Base-by-base conservation (phyloP, 306 rosid genomes). In the Astragalus glycyphyllos region DNA sequence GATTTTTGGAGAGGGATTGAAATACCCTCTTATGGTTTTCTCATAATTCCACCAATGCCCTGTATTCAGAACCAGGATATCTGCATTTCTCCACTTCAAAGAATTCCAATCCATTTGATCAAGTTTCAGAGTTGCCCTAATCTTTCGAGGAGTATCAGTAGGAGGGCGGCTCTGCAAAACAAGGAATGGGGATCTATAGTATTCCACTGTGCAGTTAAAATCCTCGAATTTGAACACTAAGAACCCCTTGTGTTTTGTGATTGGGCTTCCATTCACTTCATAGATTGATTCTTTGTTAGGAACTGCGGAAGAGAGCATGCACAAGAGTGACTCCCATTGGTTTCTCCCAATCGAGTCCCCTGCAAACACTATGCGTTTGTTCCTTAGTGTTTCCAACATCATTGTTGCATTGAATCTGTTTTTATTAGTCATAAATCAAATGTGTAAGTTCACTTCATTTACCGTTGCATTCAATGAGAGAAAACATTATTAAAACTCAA, bases 21-120 rank as follows among this genome's bases (percentile, higher is more conserved):
- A 75, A 77, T 88, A 89, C 98, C 92, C 98, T 86, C 91, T 82
- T 15, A 90, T 77, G 60, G 98, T 92, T 78, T 92, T 89, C 87
- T 85, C 92, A 34, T 85, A 85, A 79, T 90, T 92, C 98, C 98
- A 92, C 96, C 98, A 92, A 71, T 88, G 98, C 49, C 98, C 96
- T 15, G 96, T 86, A 75, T 90, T 90, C 42, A 92, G 87, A 69
- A 92, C 79, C 78, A 92, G 37, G 38, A 88, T 66, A 82, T 92
- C 92, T 1, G 98, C 96, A 77, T 88, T 86, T 50, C 80, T 88
- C 98, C 98, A 92, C 76, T 77, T 82, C 32, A 57, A 41, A 69
- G 92, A 85, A 61, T 76, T 76, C 96, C 98, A 92, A 81, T 92
- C 98, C 98, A 92, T 92, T 69, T 62, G 68, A 74, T 88, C 96